phyloP scores from a whole-genome alignment of 306 rosid species.

The Cajanus cajan region DNA sequence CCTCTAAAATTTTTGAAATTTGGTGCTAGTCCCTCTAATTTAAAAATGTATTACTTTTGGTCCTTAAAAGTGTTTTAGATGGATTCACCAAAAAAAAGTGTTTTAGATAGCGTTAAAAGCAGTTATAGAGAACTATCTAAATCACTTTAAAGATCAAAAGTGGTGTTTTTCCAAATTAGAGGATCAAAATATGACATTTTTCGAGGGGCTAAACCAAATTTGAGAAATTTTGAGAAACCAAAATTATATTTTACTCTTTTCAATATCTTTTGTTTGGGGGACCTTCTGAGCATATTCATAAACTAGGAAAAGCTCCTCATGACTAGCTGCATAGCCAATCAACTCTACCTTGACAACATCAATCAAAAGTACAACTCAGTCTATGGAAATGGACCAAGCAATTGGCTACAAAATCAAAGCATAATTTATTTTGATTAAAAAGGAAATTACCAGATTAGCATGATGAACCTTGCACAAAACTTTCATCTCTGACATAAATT shows the following conservation, averaged over 20 bases:
- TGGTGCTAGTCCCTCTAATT: too few relatives aligned
- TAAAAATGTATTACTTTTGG: too few relatives aligned
- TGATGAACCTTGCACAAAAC: conserved; percentile 97
- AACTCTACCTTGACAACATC: conserved; percentile 90
- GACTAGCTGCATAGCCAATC: conserved; percentile 93
- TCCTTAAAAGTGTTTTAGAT: too few relatives aligned
- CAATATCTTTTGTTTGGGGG: background rate
- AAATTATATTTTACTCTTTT: background rate
- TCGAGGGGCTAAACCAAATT: too few relatives aligned
- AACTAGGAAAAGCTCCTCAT: conserved; percentile 80
- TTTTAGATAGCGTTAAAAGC: too few relatives aligned
- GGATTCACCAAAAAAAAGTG: too few relatives aligned
- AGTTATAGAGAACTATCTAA: too few relatives aligned
- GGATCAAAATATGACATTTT: too few relatives aligned
- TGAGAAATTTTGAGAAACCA: too few relatives aligned
- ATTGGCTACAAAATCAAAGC: conserved; percentile 34
- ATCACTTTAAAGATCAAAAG: too few relatives aligned
- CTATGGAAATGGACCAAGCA: conserved; percentile 28
- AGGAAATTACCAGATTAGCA: conserved; percentile 76
- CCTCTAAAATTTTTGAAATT: too few relatives aligned
- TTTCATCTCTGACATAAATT: conserved; percentile 87
- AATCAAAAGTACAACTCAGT: conserved; percentile 47
- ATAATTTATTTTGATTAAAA: background rate
- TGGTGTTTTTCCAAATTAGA: too few relatives aligned
- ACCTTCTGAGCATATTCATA: conserved; percentile 92